phyloP scores from a whole-genome alignment of 768 basidiomycete genomes.

The Tylopilus rubrobrunneus region DNA sequence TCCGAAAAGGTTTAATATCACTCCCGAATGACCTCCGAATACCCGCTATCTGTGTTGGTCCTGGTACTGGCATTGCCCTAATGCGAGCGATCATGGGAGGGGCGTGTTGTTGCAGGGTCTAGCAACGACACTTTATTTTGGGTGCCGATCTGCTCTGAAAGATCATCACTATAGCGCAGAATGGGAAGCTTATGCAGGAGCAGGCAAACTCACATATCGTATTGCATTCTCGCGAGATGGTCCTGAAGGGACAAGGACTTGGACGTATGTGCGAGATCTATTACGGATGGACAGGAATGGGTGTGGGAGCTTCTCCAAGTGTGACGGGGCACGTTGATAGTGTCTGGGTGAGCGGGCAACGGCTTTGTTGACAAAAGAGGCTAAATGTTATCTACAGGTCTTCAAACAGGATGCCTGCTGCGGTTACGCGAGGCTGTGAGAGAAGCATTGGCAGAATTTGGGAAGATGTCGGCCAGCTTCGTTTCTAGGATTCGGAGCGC shows the following conservation, averaged over 20 bases:
- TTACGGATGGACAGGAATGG: conserved; percentile 54
- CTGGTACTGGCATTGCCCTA: conserved; percentile 61
- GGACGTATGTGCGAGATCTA: conserved; percentile 86
- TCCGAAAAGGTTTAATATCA: conserved; percentile 44
- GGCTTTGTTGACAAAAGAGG: conserved; percentile 83
- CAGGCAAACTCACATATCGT: conserved; percentile 52
- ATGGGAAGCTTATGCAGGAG: conserved; percentile 50
- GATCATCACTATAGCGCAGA: conserved; percentile 80
- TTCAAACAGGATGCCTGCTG: conserved; percentile 93
- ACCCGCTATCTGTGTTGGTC: conserved; percentile 76
- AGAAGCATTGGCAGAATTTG: conserved; percentile 44
- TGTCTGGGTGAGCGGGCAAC: conserved; percentile 40
- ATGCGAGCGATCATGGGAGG: too few relatives aligned
- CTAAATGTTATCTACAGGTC: conserved; percentile 52
- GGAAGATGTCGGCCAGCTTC: conserved; percentile 47
- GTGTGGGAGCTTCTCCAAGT: conserved; percentile 47
- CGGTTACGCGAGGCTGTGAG: conserved; percentile 71
- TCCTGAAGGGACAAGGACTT: conserved; percentile 48
- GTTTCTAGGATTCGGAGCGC: conserved; percentile 53
- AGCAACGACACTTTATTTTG: conserved; percentile 89
- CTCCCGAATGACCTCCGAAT: conserved; percentile 11
- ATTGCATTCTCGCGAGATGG: conserved; percentile 84
- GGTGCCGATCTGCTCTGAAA: conserved; percentile 72
- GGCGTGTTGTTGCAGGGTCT: neutral
- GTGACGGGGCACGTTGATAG: conserved; percentile 32